phyloP scores from a whole-genome alignment of 768 basidiomycete genomes.

The Pisolithus tinctorius region DNA sequence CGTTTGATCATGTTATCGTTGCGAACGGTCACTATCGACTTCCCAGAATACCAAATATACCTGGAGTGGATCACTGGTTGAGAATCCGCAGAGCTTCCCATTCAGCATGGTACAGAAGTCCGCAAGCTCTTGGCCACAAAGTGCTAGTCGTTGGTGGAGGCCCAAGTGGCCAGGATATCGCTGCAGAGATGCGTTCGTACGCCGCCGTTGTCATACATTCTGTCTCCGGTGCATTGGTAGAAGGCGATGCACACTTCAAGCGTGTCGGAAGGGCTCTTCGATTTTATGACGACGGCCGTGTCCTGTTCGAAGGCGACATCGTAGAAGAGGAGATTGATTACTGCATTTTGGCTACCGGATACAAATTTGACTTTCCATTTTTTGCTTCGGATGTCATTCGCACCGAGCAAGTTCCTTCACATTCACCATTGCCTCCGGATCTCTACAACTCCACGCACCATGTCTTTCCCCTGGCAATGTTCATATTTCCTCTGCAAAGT shows the following conservation, averaged over 20 bases:
- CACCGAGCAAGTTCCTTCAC: constrained; percentile 33
- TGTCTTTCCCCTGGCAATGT: constrained; percentile 65
- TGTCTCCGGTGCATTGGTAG: constrained; percentile 28
- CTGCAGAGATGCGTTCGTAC: constrained; percentile 44
- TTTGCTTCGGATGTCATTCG: constrained; percentile 34
- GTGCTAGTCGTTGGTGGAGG: constrained; percentile 47
- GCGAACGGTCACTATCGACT: constrained; percentile 71
- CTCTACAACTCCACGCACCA: constrained; percentile 60
- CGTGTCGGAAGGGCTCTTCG: constrained; percentile 36
- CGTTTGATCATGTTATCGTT: constrained; percentile 62
- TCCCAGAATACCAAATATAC: constrained; percentile 55
- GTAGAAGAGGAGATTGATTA: constrained; percentile 49
- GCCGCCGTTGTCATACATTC: constrained; percentile 52
- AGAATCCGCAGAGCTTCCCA: constrained; percentile 47
- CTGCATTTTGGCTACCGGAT: constrained; percentile 75
- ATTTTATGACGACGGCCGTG: constrained; percentile 38
- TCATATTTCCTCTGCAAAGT: constrained; percentile 58
- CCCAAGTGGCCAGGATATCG: constrained; percentile 67
- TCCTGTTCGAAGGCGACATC: constrained; percentile 55
- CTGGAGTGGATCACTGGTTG: constrained; percentile 59
- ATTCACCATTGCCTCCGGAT: constrained; percentile 42
- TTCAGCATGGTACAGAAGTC: constrained; percentile 61
- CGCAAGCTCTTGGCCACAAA: constrained; percentile 30
- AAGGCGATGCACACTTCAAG: constrained; percentile 31
- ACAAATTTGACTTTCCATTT: constrained; percentile 59